Conservation (phyloP, 2,329 filamentous ascomycete species). For the Beauveria sp. region DNA sequence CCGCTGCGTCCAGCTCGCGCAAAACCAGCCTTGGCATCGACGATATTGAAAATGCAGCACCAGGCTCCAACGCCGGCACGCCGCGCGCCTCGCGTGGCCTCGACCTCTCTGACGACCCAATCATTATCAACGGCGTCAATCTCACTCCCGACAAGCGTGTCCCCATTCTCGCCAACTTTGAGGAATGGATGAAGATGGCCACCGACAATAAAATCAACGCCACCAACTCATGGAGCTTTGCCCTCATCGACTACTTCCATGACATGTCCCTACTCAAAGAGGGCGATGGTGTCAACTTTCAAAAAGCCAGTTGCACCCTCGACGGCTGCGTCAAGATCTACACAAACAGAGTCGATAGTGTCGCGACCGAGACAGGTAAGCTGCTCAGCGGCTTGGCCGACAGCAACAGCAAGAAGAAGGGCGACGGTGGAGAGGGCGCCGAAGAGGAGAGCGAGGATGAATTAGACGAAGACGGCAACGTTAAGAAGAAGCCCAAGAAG, state of each 20-base stretch:
- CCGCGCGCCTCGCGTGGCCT: constrained; percentile 31
- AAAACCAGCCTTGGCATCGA: constrained; percentile 54
- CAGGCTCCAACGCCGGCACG: constrained; percentile 47
- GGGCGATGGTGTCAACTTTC: constrained; percentile 95
- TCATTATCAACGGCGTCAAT: constrained; percentile 63
- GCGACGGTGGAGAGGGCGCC: constrained; percentile 56
- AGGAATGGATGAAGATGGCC: constrained; percentile 99
- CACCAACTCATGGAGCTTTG: constrained; percentile 97
- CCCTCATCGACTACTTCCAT: constrained; percentile 99
- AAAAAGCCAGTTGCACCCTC: constrained; percentile 94
- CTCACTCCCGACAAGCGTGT: constrained; percentile 95
- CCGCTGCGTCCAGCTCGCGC: constrained; percentile 57
- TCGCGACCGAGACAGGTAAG: constrained; percentile 94
- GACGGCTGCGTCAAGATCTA: constrained; percentile 99
- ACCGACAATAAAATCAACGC: constrained; percentile 99
- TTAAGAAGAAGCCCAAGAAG: constrained; percentile 60
- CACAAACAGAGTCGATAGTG: constrained; percentile 94
- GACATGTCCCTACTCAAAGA: constrained; percentile 97
- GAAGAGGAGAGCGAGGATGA: constrained; percentile 61
- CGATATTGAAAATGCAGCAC: constrained; percentile 49
- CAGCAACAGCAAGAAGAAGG: constrained; percentile 69
- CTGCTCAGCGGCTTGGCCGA: constrained; percentile 89
- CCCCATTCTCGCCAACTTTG: constrained; percentile 93
- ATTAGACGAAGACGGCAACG: constrained; percentile 52
- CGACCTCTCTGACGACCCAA: constrained; percentile 48